Evolutionary conservation across 495 filamentous ascomycete species (phyloP).

Genomic region (Bombardia bombarda): DNA sequence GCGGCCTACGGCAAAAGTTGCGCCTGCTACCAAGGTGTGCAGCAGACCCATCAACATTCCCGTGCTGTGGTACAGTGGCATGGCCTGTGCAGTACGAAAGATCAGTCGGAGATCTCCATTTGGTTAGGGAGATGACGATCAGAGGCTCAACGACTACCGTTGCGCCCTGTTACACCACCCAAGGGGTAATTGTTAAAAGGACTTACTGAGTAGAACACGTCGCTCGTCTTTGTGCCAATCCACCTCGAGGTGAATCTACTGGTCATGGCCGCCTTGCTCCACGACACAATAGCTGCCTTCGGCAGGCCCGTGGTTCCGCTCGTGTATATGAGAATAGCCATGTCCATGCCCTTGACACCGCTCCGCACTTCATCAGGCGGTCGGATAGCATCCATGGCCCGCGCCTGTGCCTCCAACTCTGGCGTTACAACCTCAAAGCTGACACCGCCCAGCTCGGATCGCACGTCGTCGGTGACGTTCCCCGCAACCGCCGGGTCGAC

Average conservation of each 20-base stretch:
- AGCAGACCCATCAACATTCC: slow-evolving; percentile 64
- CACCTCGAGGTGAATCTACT: slow-evolving; percentile 48
- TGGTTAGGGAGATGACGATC: too few species aligned
- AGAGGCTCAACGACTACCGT: too few species aligned
- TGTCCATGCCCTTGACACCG: slow-evolving; percentile 43
- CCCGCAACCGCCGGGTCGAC: slow-evolving; percentile 61
- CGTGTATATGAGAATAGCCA: slow-evolving; percentile 76
- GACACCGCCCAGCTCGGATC: slow-evolving; percentile 34
- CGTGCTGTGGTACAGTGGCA: slow-evolving; percentile 92
- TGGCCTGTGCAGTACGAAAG: slow-evolving; percentile 54
- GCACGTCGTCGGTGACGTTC: slow-evolving; percentile 40
- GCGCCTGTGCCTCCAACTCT: slow-evolving; percentile 54
- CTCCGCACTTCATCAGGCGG: slow-evolving; percentile 54
- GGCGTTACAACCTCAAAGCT: slow-evolving; percentile 55
- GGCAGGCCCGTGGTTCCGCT: slow-evolving; percentile 86
- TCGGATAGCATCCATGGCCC: slow-evolving; percentile 49
- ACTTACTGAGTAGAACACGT: slow-evolving; percentile 73
- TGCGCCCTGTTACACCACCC: too few species aligned
- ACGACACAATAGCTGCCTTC: slow-evolving; percentile 80
- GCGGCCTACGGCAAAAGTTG: slow-evolving; percentile 63
- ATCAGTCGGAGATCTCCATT: too few species aligned
- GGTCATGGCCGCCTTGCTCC: slow-evolving; percentile 55
- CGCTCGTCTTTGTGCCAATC: slow-evolving; percentile 47
- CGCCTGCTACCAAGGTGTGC: slow-evolving; percentile 49
- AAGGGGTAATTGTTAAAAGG: too few species aligned